Conservation (phyloP, 2,329 filamentous ascomycete genomes). For the Aspergillus terreus region DNA sequence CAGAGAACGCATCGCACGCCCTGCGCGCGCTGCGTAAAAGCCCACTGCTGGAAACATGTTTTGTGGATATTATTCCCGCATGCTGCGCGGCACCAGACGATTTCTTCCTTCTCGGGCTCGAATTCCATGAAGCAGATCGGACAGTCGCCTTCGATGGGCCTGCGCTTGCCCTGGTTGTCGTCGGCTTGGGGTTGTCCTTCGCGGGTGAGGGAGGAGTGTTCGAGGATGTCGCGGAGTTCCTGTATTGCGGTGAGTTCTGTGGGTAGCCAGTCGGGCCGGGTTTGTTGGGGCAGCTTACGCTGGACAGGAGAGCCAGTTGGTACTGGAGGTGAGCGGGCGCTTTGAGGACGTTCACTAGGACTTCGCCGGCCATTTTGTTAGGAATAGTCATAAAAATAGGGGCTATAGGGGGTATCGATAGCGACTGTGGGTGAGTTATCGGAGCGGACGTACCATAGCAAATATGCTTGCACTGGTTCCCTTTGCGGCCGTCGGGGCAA, state of each 20-base stretch:
- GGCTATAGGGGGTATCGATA: neutral
- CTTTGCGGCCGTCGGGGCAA: conserved; percentile 53
- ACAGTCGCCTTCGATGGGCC: conserved; percentile 59
- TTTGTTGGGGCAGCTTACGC: conserved; percentile 26
- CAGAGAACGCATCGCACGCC: conserved; percentile 45
- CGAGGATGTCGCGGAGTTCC: conserved; percentile 57
- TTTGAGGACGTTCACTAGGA: conserved; percentile 57
- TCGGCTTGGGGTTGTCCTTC: conserved; percentile 36
- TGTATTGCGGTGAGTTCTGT: conserved; percentile 6
- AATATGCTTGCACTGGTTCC: conserved; percentile 63
- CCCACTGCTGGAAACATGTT: conserved; percentile 55
- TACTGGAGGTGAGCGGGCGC: conserved; percentile 54
- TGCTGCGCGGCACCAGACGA: conserved; percentile 56
- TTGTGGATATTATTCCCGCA: conserved; percentile 64
- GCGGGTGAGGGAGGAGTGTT: conserved; percentile 46
- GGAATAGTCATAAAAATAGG: neutral
- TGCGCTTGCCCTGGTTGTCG: conserved; percentile 49
- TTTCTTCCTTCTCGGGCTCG: conserved; percentile 42
- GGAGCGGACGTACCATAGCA: conserved; percentile 47
- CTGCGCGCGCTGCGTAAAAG: conserved; percentile 27
- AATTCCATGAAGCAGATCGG: conserved; percentile 61
- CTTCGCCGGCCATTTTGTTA: conserved; percentile 30
- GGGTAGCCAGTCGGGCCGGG: no score
- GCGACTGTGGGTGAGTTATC: neutral
- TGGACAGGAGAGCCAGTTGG: conserved; percentile 57